These are phyloP conservation scores for Lumnitzera littorea DNA, from an alignment of 345 rosid species.

Conservation along the genomic window DNA sequence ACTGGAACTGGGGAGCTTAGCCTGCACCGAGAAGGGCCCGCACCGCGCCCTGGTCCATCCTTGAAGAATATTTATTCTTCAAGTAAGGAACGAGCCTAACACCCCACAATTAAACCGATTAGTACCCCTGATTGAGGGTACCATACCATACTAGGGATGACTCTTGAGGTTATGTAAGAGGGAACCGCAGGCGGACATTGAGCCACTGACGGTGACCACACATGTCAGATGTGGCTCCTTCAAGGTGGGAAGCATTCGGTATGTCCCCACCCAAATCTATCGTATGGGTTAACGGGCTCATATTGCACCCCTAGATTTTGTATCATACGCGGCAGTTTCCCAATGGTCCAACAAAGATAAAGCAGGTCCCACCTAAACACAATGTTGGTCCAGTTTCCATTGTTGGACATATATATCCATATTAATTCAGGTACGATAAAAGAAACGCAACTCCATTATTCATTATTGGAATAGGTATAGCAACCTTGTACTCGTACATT, in stretches of 20 bases:
- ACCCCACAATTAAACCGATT: too few species aligned
- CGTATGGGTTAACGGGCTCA: neutral
- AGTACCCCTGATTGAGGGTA: neutral
- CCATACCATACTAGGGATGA: neutral
- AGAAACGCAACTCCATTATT: too few species aligned
- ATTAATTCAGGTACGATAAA: neutral
- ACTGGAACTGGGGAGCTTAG: too few species aligned
- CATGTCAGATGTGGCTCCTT: neutral
- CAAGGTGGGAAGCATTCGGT: neutral
- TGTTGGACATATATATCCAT: neutral
- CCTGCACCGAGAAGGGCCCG: too few species aligned
- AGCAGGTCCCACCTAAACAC: slow-evolving; percentile 4
- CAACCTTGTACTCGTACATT: too few species aligned
- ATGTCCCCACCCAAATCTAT: neutral
- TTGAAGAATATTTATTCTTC: too few species aligned
- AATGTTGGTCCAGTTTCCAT: slow-evolving; percentile 4
- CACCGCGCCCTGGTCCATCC: too few species aligned
- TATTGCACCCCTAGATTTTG: slow-evolving; percentile 3
- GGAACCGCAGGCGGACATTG: too few species aligned
- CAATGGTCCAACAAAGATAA: slow-evolving; percentile 37
- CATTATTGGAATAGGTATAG: too few species aligned
- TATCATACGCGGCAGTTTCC: slow-evolving; percentile 16
- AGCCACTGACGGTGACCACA: neutral
- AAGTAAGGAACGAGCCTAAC: too few species aligned
- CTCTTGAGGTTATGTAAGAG: too few species aligned